Conservation (phyloP, 805 yeast species). For the Yamadazyma nakazawae region DNA sequence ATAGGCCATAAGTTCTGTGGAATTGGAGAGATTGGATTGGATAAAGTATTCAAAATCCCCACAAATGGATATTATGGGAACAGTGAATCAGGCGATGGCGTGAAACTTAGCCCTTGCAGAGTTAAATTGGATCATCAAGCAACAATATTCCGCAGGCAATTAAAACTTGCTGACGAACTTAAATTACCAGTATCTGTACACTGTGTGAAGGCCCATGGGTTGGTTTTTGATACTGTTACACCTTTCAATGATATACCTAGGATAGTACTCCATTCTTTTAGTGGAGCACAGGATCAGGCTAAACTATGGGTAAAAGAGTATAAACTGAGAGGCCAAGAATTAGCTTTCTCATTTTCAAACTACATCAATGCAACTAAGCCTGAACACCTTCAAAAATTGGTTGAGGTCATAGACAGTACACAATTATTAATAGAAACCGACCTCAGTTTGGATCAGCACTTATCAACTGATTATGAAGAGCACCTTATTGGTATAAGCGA, state of each 20-base stretch:
- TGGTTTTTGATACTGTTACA: constrained; percentile 44
- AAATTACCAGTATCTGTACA: constrained; percentile 68
- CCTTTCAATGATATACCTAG: constrained; percentile 25
- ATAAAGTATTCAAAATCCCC: constrained; percentile 71
- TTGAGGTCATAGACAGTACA: constrained; percentile 14
- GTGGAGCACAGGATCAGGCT: constrained; percentile 76
- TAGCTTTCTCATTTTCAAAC: constrained; percentile 54
- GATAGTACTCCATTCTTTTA: constrained; percentile 77
- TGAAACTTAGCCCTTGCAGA: constrained; percentile 39
- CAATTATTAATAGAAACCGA: constrained; percentile 39
- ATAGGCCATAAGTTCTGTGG: constrained; percentile 24
- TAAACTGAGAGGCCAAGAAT: constrained; percentile 19
- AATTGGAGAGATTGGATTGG: constrained; percentile 92
- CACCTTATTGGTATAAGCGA: constrained; percentile 22
- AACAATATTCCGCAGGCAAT: constrained; percentile 46
- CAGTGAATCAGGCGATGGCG: constrained; percentile 8
- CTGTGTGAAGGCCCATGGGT: constrained; percentile 78
- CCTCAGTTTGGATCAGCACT: constrained; percentile 26
- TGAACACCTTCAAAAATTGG: constrained; percentile 18
- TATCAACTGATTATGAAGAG: constrained; percentile 18
- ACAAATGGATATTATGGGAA: constrained; percentile 51
- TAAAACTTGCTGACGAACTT: constrained; percentile 50
- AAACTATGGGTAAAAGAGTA: constrained; percentile 41
- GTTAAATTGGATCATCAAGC: constrained; percentile 69
- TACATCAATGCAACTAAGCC: constrained; percentile 42